These are phyloP conservation scores for Solanum hybrid DNA, from an alignment of 305 asterid genomes.

Conservation along the genomic window DNA sequence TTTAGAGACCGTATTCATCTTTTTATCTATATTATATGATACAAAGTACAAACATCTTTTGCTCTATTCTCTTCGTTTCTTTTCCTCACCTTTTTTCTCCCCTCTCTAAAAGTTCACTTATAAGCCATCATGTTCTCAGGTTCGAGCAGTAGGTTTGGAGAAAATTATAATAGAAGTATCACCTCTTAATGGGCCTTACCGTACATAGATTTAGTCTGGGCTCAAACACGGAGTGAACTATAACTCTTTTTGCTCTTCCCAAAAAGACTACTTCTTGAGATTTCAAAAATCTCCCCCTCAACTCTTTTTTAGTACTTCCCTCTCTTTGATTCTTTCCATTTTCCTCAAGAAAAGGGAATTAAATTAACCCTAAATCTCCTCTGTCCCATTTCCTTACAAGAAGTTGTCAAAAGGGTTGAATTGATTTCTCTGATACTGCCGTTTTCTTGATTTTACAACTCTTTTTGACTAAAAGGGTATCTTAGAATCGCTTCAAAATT, in stretches of 20 bases:
- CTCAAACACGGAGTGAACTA: not conserved
- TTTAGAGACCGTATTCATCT: not conserved
- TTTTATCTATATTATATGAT: not conserved
- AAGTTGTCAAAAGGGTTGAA: not conserved
- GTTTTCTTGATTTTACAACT: not conserved
- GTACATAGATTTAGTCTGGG: not conserved
- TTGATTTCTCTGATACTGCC: not conserved
- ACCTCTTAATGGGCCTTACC: not conserved
- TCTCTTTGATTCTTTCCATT: not conserved
- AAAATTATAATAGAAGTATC: rapidly evolving
- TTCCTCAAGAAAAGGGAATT: not conserved
- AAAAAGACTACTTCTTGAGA: conserved; percentile 2
- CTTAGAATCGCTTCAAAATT: not conserved
- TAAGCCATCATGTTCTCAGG: not conserved
- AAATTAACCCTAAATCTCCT: not conserved
- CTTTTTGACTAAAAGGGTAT: not conserved
- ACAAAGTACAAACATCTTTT: not conserved
- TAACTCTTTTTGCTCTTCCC: not conserved
- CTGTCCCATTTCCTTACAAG: conserved; percentile 6
- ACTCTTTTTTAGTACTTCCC: not conserved
- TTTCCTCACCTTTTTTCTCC: not conserved
- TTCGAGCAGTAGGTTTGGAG: not conserved
- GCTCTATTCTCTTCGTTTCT: not conserved
- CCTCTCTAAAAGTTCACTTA: not conserved
- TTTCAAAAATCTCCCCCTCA: conserved; percentile 26